A percentile compares a stretch with the other conserved stretches of the same genome.
phyloP scores from a whole-genome alignment of 2,329 filamentous ascomycete species.

The Pseudogymnoascus sp. region DNA sequence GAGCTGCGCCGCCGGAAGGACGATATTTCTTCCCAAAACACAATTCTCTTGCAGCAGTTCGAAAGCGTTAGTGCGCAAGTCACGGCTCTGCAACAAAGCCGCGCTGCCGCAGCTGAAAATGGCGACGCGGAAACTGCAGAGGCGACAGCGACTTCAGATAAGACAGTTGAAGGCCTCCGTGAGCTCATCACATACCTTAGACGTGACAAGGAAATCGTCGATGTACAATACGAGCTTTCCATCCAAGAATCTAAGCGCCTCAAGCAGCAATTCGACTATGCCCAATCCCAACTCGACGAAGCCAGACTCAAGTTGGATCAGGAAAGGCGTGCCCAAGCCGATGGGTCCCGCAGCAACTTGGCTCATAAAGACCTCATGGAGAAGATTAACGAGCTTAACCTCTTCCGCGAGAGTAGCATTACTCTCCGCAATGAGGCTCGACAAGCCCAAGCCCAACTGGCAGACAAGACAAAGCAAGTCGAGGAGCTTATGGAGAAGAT shows the following conservation, averaged over 20 bases:
- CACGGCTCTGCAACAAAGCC: conserved; percentile 68
- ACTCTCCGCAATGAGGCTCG: conserved; percentile 82
- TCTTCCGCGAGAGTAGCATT: conserved; percentile 90
- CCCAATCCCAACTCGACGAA: conserved; percentile 83
- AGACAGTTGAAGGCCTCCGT: conserved; percentile 68
- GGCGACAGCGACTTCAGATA: conserved; percentile 41
- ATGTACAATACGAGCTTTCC: conserved; percentile 91
- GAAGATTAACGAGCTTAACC: conserved; percentile 89
- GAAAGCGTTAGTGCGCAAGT: conserved; percentile 80
- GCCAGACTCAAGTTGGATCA: conserved; percentile 83
- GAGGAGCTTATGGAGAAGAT: conserved; percentile 69
- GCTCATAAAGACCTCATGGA: conserved; percentile 88
- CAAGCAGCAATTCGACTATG: conserved; percentile 83
- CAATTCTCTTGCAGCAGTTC: conserved; percentile 80
- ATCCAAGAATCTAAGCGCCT: conserved; percentile 81
- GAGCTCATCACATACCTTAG: conserved; percentile 89
- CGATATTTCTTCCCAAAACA: conserved; percentile 83
- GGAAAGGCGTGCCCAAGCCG: conserved; percentile 70
- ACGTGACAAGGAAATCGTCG: conserved; percentile 94
- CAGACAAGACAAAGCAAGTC: conserved; percentile 68
- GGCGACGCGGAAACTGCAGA: conserved; percentile 37
- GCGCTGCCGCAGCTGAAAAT: conserved; percentile 50
- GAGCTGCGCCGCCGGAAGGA: conserved; percentile 76
- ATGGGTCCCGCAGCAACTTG: conserved; percentile 65
- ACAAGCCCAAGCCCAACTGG: conserved; percentile 68